Conservation (phyloP, 768 basidiomycete genomes). For the Russula dissimulans region DNA sequence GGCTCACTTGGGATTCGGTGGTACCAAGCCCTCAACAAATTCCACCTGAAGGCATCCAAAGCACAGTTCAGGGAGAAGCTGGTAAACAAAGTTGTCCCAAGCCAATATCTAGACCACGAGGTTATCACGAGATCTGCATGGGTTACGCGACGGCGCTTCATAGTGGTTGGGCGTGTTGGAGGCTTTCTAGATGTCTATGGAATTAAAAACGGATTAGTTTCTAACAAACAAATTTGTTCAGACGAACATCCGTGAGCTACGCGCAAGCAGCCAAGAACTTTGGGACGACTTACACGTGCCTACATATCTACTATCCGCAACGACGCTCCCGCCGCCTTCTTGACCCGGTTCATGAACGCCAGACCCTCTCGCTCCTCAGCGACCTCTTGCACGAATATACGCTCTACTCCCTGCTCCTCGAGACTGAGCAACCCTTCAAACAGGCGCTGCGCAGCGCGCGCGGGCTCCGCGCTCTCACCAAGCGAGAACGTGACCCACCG, state of each 20-base stretch:
- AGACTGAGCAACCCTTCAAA: conserved; percentile 83
- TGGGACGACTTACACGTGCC: conserved; percentile 1
- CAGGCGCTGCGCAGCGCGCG: conserved; percentile 66
- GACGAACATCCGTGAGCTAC: not conserved
- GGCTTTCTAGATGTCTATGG: no score
- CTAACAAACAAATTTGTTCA: not conserved
- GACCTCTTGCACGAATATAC: conserved; percentile 82
- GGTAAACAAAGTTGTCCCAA: no score
- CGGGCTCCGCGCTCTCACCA: conserved; percentile 45
- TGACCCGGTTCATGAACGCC: conserved; percentile 90
- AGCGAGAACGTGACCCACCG: conserved; percentile 47
- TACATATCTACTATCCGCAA: conserved; percentile 12
- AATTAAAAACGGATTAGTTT: not conserved
- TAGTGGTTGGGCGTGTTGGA: no score
- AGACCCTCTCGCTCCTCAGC: conserved; percentile 74
- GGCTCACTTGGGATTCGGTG: not conserved
- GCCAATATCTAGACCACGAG: not conserved
- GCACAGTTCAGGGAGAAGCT: no score
- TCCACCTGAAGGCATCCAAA: not conserved
- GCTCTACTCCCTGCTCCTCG: conserved; percentile 65
- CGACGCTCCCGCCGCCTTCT: conserved; percentile 72
- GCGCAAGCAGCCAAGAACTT: not conserved
- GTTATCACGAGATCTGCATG: not conserved
- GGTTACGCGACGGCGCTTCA: no score
- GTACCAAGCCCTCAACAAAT: not conserved